Evolutionary conservation across 2,329 filamentous ascomycete genomes (phyloP), one percentile per base, ranked within the genome.

Genomic region (Daldinia sp.): DNA sequence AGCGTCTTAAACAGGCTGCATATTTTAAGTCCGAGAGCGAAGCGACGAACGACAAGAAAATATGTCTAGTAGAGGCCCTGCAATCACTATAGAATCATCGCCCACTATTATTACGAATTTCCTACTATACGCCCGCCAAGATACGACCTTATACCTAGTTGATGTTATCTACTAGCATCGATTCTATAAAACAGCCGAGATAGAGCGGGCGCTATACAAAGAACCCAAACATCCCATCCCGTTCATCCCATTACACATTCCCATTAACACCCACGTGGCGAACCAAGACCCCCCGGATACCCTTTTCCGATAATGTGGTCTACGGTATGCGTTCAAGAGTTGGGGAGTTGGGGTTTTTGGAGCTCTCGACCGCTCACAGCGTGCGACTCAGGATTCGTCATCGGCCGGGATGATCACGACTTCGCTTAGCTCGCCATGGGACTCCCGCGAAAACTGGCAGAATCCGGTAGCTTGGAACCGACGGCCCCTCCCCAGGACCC

Each of bases 381-480:
- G 57, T 19, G 41, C 56, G 17, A 39, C 32, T 52, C 63, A 54
- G 56, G 27, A 64, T 67, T 64, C 66, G 66, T 61, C 66, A 68
- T 68, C 58, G 58, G 64, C 55, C 27, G 32, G 61, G 63, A 64
- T 62, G 66, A 68, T 68, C 66, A 57, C 66, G 66, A 64, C 58
- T 63, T 63, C 23, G 52, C 58, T 45, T 64, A 59, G 52, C 53
- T 55, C 43, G 48, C 52, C 30, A 52, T n/a, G n/a, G n/a, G n/a
- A 51, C 23, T 43, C 50, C 34, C 47, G 19, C 55, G 8, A 39
- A 15, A 17, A 43, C 29, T 29, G 27, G 13, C 25, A 48, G 43
- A 53, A 63, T 57, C 55, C 64, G 55, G 52, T n/a, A 62, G 30
- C 43, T 57, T 62, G 55, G 64, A 60, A 58, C 58, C 61, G 50